These are phyloP conservation scores for Primulina eburnea DNA, from an alignment of 257 asterid species.

Conservation along the genomic window DNA sequence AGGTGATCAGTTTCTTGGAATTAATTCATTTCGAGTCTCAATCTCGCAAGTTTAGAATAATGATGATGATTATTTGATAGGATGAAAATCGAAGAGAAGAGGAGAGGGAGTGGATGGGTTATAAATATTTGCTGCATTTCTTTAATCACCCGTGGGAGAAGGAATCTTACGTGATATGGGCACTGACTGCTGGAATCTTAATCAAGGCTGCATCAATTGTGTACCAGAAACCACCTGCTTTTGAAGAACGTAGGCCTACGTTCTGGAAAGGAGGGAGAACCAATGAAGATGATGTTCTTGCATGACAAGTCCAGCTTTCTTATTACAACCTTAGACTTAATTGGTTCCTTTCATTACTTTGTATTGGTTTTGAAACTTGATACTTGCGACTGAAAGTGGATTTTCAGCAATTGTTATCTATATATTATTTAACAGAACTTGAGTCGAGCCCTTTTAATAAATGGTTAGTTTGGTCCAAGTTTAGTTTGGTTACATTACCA, in stretches of 20 bases:
- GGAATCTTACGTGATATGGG: conserved; percentile 61
- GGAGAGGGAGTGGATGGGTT: conserved; percentile 63
- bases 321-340: too few relatives aligned
- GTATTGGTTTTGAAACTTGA: too few relatives aligned
- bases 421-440: too few relatives aligned
- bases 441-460: too few relatives aligned
- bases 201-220: conserved; percentile 62
- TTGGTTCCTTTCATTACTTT: too few relatives aligned
- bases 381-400: too few relatives aligned
- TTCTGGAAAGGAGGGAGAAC: conserved; percentile 61
- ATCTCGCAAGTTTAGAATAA: neutral
- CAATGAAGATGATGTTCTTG: conserved; percentile 14
- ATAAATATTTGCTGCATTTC: conserved; percentile 60
- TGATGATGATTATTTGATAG: conserved; percentile 25
- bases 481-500: too few relatives aligned
- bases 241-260: conserved; percentile 53
- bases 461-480: too few relatives aligned
- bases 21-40: neutral
- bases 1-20: conserved; percentile 39
- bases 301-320: neutral
- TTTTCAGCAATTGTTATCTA: too few relatives aligned
- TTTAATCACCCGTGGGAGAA: conserved; percentile 51
- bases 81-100: conserved; percentile 63
- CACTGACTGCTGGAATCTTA: conserved; percentile 76
- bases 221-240: conserved; percentile 52